Base-by-base conservation (phyloP, 768 basidiomycete genomes). In the Termitomyces sp. region DNA sequence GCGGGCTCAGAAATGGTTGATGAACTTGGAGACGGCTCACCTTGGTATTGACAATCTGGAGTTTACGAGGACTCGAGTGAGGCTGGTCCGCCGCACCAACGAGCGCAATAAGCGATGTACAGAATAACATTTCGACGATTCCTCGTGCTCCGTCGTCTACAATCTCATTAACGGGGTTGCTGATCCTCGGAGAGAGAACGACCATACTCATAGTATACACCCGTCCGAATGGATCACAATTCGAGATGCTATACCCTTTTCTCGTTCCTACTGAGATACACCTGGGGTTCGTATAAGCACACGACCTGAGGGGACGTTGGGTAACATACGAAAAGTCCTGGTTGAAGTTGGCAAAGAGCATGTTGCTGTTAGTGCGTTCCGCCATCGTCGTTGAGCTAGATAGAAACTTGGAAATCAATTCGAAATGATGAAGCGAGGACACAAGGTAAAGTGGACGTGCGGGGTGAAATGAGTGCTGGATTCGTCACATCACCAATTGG, bases 1-100 rank as follows among this genome's bases (percentile, higher is more conserved):
- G 12, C 0, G 3, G 9, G 2, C 12, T 27, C 10, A 12, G 32
- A n/a, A n/a, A n/a, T n/a, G n/a, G n/a, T n/a, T n/a, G 9, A 29
- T 29, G 20, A 3, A 16, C 4, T 13, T 5, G 7, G 10, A 20
- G 7, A 13, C 46, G 3, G 29, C 1, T 33, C 50, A 93, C 95
- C 82, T 99, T 99, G 13, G 97, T 99, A 68, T 99, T 99, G 46
- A 98, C 94, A 45, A 99, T 99, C 74, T 97, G 95, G 49, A 99
- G 74, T 65, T 96, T 92, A 20, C 97, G 79, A 9, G 95, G 95
- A 70, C 90, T 93, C 33, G 90, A 89, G 50, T 86, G 81, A 1
- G 94, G 91, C 44, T 93, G 89, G 73, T 97, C 94, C 13, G 94
- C 94, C 3, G 94, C 93, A 7, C 97, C 97, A 20, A 98, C 97